These are phyloP conservation scores for Ramalina intermedia DNA, from an alignment of 495 filamentous ascomycete species.

Conservation along the genomic window DNA sequence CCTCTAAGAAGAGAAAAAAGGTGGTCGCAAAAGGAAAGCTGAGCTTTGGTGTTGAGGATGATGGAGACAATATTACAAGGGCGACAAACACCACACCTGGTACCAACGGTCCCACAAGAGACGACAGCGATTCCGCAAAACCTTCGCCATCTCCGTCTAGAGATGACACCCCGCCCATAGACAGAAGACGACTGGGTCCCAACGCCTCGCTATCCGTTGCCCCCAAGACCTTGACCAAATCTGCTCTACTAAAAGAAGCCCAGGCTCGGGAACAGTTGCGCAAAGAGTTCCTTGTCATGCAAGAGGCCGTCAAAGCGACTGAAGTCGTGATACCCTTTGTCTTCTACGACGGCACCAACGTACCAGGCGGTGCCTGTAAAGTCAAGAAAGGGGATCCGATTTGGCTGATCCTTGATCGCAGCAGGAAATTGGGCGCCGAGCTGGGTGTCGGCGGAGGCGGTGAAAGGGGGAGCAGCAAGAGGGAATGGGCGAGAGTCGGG, in stretches of 20 bases:
- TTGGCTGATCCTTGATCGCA: conserved; percentile 85
- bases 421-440: conserved; percentile 77
- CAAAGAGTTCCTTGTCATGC: conserved; percentile 69
- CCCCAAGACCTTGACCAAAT: conserved; percentile 77
- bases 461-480: conserved; percentile 42
- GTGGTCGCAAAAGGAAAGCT: conserved; percentile 46
- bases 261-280: conserved; percentile 68
- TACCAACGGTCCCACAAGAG: neutral
- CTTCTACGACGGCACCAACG: conserved; percentile 96
- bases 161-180: conserved; percentile 21
- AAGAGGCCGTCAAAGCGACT: conserved; percentile 76
- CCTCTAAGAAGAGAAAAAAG: conserved; percentile 57
- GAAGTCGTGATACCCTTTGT: conserved; percentile 91
- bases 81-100: conserved; percentile 4
- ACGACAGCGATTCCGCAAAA: conserved; percentile 21
- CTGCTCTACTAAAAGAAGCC: conserved; percentile 65
- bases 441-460: conserved; percentile 50
- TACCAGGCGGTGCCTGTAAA: conserved; percentile 63
- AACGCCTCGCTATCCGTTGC: conserved; percentile 53
- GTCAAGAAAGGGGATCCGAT: conserved; percentile 86
- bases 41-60: conserved; percentile 51
- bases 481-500: conserved; percentile 84
- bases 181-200: conserved; percentile 41
- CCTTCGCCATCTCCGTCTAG: conserved; percentile 22
- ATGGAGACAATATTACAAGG: conserved; percentile 25